A percentile compares a stretch with the other conserved stretches of the same genome.
Conservation (phyloP, 768 basidiomycete genomes). For the Boletus subcaerulescens region DNA sequence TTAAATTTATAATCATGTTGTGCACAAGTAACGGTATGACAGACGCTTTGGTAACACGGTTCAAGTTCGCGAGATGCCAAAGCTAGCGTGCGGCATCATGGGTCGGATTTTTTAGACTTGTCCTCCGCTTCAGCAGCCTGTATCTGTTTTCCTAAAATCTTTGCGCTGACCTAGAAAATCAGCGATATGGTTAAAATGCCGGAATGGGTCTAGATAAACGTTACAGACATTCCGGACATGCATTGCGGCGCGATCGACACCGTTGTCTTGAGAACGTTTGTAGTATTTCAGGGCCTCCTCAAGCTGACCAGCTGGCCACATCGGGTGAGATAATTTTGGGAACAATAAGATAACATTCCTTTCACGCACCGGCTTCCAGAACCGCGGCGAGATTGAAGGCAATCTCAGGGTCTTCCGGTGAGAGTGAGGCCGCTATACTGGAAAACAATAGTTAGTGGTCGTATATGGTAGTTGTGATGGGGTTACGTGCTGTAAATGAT, state of each 20-base stretch:
- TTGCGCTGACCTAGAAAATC: constrained; percentile 67
- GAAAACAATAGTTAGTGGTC: constrained; percentile 32
- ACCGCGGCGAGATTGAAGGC: constrained; percentile 90
- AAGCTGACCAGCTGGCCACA: constrained; percentile 61
- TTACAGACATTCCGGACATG: constrained; percentile 77
- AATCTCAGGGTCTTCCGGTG: constrained; percentile 88
- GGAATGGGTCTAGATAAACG: constrained; percentile 16
- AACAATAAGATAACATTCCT: constrained; percentile 32
- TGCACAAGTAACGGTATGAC: constrained; percentile 15
- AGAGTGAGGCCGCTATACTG: constrained; percentile 79
- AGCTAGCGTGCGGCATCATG: constrained; percentile 17
- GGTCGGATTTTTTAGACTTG: constrained; percentile 26
- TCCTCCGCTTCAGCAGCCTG: constrained; percentile 35
- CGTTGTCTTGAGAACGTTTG: constrained; percentile 71
- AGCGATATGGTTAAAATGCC: constrained; percentile 7
- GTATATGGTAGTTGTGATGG: constrained; percentile 28
- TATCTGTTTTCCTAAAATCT: constrained; percentile 65
- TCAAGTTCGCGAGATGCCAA: constrained; percentile 2
- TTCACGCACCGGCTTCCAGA: constrained; percentile 76
- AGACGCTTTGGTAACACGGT: constrained; percentile 8
- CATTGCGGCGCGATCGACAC: constrained; percentile 77
- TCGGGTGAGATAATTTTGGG: constrained; percentile 31
- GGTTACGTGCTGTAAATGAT: constrained; percentile 69
- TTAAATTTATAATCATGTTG: constrained; percentile 11
- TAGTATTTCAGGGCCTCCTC: constrained; percentile 82